phyloP scores from a whole-genome alignment of 2,329 filamentous ascomycete species.

The Penicillium decumbens region DNA sequence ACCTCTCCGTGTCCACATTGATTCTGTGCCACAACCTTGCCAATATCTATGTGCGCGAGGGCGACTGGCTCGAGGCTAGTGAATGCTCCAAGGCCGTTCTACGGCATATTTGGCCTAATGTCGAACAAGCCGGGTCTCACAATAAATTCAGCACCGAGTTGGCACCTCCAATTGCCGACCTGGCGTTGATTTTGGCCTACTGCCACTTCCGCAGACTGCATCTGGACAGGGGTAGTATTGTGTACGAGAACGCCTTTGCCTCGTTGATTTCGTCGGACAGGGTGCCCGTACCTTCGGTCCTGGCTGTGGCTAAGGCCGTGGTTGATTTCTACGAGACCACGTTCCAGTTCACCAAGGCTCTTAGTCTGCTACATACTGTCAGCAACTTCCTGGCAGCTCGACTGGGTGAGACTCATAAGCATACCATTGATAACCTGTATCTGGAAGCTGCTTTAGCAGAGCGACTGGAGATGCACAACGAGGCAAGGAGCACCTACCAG shows the following conservation, averaged over 20 bases:
- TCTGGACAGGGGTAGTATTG: slow-evolving; percentile 25
- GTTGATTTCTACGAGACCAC: slow-evolving; percentile 38
- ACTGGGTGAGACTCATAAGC: slow-evolving; percentile 38
- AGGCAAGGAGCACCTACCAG: slow-evolving; percentile 43
- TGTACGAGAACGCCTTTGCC: slow-evolving; percentile 35
- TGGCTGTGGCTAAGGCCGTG: slow-evolving; percentile 32
- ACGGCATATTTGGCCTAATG: slow-evolving; percentile 31
- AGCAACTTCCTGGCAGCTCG: slow-evolving; percentile 31
- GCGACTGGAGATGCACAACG: slow-evolving; percentile 36
- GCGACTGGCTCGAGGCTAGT: slow-evolving; percentile 29
- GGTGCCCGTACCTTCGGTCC: slow-evolving; percentile 30
- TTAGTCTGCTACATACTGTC: slow-evolving; percentile 29
- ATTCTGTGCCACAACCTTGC: slow-evolving; percentile 31
- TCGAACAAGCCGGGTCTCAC: slow-evolving; percentile 29
- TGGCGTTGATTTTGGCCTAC: slow-evolving; percentile 33
- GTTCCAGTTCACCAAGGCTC: slow-evolving; percentile 34
- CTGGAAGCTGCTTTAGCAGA: slow-evolving; percentile 45
- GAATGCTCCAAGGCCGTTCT: slow-evolving; percentile 29
- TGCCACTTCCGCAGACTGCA: slow-evolving; percentile 33
- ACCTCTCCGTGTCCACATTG: slow-evolving; percentile 26
- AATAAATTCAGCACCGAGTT: slow-evolving; percentile 28
- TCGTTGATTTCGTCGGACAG: slow-evolving; percentile 30
- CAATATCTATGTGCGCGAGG: slow-evolving; percentile 30
- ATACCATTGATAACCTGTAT: slow-evolving; percentile 48
- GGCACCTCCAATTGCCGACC: slow-evolving; percentile 30